Evolutionary conservation across 2,329 filamentous ascomycete species (phyloP), one percentile per base, ranked within the genome.

Genomic region (Aspergillus nomiae): DNA sequence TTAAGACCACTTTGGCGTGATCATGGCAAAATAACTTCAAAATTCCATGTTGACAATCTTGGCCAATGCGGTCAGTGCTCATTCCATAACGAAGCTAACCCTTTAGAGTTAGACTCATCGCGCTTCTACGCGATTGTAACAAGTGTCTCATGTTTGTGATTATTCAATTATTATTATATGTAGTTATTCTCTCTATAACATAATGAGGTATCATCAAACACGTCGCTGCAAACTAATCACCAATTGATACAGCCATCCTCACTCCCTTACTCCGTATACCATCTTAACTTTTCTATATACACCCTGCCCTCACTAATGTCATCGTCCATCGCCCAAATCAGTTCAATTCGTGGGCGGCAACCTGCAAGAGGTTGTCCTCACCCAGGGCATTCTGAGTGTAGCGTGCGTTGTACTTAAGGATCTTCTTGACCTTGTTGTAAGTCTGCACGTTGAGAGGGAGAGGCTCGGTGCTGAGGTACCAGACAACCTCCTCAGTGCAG

Each of bases 371-470:
- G 68, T 86, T 86, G 11, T 74, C 68, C 60, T 74, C 58, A 7
- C 83, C 82, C 3, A 81, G 80, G 2, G 69, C 59, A 67, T 85
- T 85, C 74, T 88, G 86, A 1, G 82, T 81, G 69, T 82, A 85
- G 6, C 86, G 78, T 4, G 83, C 74, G 74, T 88, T 88, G 76
- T 85, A 87, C 68, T 83, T 85, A 57, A 86, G 75, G 34, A 87
- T 79, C 34, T 72, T 75, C 74, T 86, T 86, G 61, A 85, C 82
- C 50, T 75, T 77, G 67, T 83, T 81, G 72, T 77, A 88, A 19
- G 82, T 85, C 5, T 73, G 73, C 19, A 84, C 78, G 66, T 80
- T 76, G 65, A 88, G 75, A 41, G 74, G 72, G 4, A 87, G 71
- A 43, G 82, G 81, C 61, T 83, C 68, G 63, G 79, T 76, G 66